Evolutionary conservation across 2,329 filamentous ascomycete species (phyloP), one percentile per base, ranked within the genome.

Genomic region (Alternaria sp.): DNA sequence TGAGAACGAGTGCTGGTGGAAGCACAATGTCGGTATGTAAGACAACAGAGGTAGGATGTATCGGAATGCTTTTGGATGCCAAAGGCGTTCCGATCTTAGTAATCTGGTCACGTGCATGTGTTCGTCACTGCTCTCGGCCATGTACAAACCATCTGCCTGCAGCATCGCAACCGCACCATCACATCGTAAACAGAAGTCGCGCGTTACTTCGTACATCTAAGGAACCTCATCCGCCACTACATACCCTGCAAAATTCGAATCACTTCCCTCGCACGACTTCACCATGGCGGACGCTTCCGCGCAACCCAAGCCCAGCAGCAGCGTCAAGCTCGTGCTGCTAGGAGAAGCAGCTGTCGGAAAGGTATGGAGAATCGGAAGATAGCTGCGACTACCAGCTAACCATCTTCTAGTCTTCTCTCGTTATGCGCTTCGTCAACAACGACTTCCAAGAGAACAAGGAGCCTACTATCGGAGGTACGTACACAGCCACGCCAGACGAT

Each of bases 391-490:
- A n/a, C 28, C 30, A 25, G 44, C 38, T 44, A 27, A 53, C 44
- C 64, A 25, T 10, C 1, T 3, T 27, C 20, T 27, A 97, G 95
- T 98, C 95, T 51, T 99, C 95, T 46, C 89, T 99, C 60, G 95
- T 99, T 66, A 87, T 99, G 78, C 93, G 95, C 77, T 99, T 99
- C 82, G 95, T 99, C 79, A 98, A 98, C 86, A 95, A 99, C 83
- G 94, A 98, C 82, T 99, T 99, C 77, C 95, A 99, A 85, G 95
- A 98, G 83, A 98, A 98, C 83, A 98, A 98, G 85, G 95, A 99
- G 81, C 95, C 95, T 64, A 99, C 95, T 68, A 99, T 99, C 82
- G 95, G 95, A 86, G 93, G 93, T 96, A 86, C 68, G 86, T 81
- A 57, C 32, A 41, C 44, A 44, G 22, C 54, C 46, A 41, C 52